Evolutionary conservation across 2,329 filamentous ascomycete genomes (phyloP).

Genomic region (Trichoderma guizhouense): DNA sequence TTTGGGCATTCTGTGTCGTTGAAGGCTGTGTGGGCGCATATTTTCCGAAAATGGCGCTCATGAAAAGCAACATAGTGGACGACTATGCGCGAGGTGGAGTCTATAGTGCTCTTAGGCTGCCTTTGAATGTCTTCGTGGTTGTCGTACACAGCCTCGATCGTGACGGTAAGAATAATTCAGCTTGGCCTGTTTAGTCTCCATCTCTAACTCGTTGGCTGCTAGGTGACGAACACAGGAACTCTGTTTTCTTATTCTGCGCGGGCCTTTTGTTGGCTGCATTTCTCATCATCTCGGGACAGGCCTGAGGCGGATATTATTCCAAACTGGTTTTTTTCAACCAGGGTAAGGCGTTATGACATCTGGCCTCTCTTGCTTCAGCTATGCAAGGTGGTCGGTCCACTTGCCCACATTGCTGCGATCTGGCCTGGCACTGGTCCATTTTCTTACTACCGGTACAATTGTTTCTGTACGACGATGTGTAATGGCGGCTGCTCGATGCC

Average conservation of each 20-base stretch:
- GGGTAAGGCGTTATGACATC: not conserved
- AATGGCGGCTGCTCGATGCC: not conserved
- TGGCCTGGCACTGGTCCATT: conserved; percentile 1
- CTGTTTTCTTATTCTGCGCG: conserved; percentile 26
- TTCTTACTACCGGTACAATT: not conserved
- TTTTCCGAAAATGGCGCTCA: conserved; percentile 52
- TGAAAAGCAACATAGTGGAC: conserved; percentile 53
- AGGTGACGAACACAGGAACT: conserved; percentile 31
- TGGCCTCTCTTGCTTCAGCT: not conserved
- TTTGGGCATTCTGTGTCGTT: conserved; percentile 57
- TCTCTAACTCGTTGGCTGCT: not conserved
- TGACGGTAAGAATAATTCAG: conserved; percentile 35
- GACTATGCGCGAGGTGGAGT: conserved; percentile 52
- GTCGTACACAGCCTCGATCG: conserved; percentile 43
- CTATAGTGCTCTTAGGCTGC: conserved; percentile 56
- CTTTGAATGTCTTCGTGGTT: conserved; percentile 54
- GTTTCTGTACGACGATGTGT: not conserved
- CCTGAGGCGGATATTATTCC: not conserved
- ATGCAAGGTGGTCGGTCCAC: conserved; percentile 8
- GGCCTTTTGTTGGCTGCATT: conserved; percentile 15
- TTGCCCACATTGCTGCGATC: not conserved
- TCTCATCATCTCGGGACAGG: not conserved
- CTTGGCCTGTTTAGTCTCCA: not conserved
- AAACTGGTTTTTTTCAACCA: not conserved
- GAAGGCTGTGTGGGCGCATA: conserved; percentile 57